These are phyloP conservation scores for Pelargonium citronellum DNA, from an alignment of 441 rosid species.

Conservation along the genomic window DNA sequence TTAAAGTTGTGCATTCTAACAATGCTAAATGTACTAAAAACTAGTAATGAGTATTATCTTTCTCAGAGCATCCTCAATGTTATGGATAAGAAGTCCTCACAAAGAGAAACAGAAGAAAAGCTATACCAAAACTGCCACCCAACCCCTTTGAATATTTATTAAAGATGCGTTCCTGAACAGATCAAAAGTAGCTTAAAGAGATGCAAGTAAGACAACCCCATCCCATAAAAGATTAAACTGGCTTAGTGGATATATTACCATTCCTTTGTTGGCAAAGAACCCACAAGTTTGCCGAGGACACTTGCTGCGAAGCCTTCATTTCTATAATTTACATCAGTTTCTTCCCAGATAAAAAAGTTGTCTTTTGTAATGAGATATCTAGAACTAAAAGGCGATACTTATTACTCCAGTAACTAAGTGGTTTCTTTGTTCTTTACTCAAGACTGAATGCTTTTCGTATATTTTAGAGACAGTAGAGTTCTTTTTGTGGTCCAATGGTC, in stretches of 20 bases:
- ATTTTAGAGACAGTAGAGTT: not conserved
- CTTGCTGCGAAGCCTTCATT: not conserved
- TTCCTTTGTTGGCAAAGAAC: too few relatives aligned
- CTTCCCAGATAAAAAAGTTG: not conserved
- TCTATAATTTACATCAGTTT: not conserved
- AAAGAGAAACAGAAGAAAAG: not conserved
- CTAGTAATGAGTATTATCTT: not conserved
- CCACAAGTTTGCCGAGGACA: too few relatives aligned
- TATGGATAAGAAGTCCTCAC: not conserved
- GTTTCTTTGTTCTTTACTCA: not conserved
- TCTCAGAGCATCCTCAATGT: not conserved
- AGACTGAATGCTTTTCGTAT: not conserved
- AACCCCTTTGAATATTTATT: not conserved
- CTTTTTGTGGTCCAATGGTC: not conserved
- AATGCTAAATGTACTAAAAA: not conserved
- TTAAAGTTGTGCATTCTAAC: not conserved
- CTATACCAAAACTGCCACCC: not conserved
- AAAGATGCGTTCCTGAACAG: not conserved
- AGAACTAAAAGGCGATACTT: not conserved
- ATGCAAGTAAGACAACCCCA: not conserved
- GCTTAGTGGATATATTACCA: too few relatives aligned
- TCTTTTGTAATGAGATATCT: not conserved
- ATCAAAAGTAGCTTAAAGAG: not conserved
- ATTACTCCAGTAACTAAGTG: not conserved
- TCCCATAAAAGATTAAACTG: not conserved